Evolutionary conservation across 1,284 basidiomycete genomes (phyloP), one percentile per base, ranked within the genome.

Genomic region (Ustilago trichophora): DNA sequence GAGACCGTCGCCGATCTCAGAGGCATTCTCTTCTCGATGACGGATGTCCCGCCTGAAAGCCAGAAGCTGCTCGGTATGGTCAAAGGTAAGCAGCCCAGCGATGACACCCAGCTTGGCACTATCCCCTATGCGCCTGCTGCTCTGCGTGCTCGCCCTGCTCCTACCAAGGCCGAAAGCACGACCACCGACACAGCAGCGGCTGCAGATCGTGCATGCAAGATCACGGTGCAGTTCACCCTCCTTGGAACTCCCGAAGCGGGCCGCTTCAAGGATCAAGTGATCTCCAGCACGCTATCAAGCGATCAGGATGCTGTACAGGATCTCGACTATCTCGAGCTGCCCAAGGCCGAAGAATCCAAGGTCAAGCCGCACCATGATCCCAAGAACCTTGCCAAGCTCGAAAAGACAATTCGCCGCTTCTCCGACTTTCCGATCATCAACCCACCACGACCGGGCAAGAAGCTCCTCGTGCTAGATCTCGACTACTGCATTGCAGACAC

Each of bases 21-120:
- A 37, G 68, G 68, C 0, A 67, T 80, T 16, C 82, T 96, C 32
- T 86, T 89, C 65, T 85, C 84, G 27, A 80, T 92, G 53, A 95
- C 92, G 2, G 86, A 85, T 55, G 91, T 96, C 2, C 91, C 92
- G 3, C 86, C 88, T 22, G 90, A 91, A 68, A 85, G 92, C 15
- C 92, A 95, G 83, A 95, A 96, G 85, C 89, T 95, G 49, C 85
- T 94, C 12, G 91, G 91, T 1, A 83, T 95, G 24, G 88, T 90
- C 31, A 91, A 91, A 73, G 91, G 91, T 31, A 93, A 91, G 80
- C 83, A 94, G 11, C 90, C 91, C 5, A 84, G 86, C 41, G 75
- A 77, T 22, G 60, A 65, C 3, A 57, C 51, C 9, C 32, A 18
- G 16, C 42, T 77, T 4, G 67, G 67, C 8, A 29, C 52, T 13